Conservation (phyloP, 75 land plant species). For the Sequoia sempervirens region DNA sequence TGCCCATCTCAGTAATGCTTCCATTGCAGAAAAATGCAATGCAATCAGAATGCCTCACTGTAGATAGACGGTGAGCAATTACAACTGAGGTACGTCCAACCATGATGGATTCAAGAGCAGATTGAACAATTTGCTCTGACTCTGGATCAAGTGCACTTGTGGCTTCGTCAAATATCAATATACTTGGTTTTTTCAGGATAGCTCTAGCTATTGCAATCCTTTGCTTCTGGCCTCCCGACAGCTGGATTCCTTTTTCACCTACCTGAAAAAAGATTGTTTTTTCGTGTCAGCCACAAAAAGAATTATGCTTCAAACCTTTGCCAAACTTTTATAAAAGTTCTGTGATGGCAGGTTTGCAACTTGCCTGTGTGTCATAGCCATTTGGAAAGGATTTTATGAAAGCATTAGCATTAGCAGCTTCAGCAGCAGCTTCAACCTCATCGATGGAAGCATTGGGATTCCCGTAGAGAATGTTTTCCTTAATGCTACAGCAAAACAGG, state of each 20-base stretch:
- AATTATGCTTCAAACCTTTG: neutral
- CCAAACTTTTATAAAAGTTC: neutral
- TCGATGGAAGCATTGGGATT: conserved; percentile 5
- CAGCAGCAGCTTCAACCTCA: conserved; percentile 23
- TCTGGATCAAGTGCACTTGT: neutral
- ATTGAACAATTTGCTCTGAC: conserved; percentile 1
- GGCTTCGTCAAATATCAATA: conserved; percentile 1
- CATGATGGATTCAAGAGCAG: conserved; percentile 1
- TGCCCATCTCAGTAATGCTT: conserved; percentile 41
- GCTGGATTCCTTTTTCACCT: neutral
- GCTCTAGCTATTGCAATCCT: conserved; percentile 5
- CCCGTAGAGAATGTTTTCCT: conserved; percentile 11
- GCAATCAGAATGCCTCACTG: conserved; percentile 44
- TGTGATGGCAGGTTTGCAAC: neutral
- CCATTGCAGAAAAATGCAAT: conserved; percentile 60
- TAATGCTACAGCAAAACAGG: neutral
- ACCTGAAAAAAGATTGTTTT: neutral
- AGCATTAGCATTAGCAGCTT: conserved; percentile 26
- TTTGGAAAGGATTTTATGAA: conserved; percentile 21
- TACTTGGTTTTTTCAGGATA: neutral
- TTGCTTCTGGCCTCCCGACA: conserved; percentile 1
- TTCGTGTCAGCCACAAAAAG: neutral
- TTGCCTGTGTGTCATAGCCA: conserved; percentile 21
- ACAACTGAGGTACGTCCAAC: conserved; percentile 28
- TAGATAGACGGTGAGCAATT: conserved; percentile 55